Evolutionary conservation across 2,329 filamentous ascomycete genomes (phyloP).

Genomic region (Pezicula radicicola): DNA sequence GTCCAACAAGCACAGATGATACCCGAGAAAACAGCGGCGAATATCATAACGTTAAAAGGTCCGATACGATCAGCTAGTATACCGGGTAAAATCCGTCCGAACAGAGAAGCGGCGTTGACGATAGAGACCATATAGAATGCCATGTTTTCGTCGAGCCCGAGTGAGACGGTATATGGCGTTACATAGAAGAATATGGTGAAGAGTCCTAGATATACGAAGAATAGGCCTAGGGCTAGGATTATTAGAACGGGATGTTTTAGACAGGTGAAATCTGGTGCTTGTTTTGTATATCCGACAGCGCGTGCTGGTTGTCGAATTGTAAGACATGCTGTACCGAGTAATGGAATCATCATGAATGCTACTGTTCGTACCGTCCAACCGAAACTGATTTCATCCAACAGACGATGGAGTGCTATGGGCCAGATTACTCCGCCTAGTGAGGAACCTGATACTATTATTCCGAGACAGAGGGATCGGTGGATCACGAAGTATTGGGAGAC

Average conservation of each 20-base stretch:
- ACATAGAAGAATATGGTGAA: conserved; percentile 18
- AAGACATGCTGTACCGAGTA: conserved; percentile 10
- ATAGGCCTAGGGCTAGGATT: conserved; percentile 6
- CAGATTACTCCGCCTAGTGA: conserved; percentile 31
- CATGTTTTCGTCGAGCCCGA: conserved; percentile 10
- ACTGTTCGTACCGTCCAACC: conserved; percentile 20
- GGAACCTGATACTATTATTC: conserved; percentile 24
- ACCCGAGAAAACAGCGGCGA: conserved; percentile 10
- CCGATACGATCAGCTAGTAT: conserved; percentile 15
- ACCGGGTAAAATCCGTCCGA: conserved; percentile 16
- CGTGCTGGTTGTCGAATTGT: conserved; percentile 2
- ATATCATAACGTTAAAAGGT: conserved; percentile 15
- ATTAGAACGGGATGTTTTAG: conserved; percentile 10
- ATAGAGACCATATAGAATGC: conserved; percentile 17
- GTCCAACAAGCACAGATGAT: conserved; percentile 17
- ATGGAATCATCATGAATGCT: conserved; percentile 20
- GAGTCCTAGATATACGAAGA: conserved; percentile 15
- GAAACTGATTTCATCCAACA: conserved; percentile 28
- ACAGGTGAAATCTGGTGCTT: conserved; percentile 10
- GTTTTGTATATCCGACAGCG: neutral
- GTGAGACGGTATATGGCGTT: conserved; percentile 7
- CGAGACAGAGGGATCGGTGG: conserved; percentile 17
- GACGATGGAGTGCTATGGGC: conserved; percentile 27
- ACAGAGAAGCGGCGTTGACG: conserved; percentile 16
- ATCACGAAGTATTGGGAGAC: conserved; percentile 14